phyloP scores from a whole-genome alignment of 805 yeast species.

The Metschnikowia proteae region DNA sequence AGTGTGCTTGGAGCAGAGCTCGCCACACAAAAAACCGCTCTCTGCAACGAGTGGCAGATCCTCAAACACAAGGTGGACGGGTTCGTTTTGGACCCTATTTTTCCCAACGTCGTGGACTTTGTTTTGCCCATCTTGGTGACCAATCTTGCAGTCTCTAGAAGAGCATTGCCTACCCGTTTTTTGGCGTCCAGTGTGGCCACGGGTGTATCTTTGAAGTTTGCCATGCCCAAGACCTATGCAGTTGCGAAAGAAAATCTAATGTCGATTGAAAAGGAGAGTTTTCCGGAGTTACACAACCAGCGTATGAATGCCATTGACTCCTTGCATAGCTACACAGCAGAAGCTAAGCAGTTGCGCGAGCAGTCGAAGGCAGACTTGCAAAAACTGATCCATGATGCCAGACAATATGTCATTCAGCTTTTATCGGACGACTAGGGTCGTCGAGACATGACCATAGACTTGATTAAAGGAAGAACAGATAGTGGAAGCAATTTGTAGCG shows the following conservation, averaged over 20 bases:
- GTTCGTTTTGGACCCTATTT: slow-evolving; percentile 47
- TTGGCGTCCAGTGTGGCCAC: slow-evolving; percentile 51
- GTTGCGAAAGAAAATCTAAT: slow-evolving; percentile 16
- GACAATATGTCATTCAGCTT: slow-evolving; percentile 11
- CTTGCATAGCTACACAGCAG: slow-evolving; percentile 10
- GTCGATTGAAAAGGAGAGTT: slow-evolving; percentile 25
- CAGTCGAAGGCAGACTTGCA: slow-evolving; percentile 16
- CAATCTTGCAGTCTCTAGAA: slow-evolving; percentile 48
- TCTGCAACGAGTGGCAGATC: slow-evolving; percentile 38
- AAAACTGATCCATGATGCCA: slow-evolving; percentile 16
- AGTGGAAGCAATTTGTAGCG: too few relatives aligned
- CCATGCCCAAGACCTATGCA: slow-evolving; percentile 42
- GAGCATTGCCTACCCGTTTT: slow-evolving; percentile 48
- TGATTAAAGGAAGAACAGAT: too few relatives aligned
- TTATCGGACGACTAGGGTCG: slow-evolving; percentile 10
- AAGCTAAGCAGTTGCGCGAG: slow-evolving; percentile 8
- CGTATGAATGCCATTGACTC: slow-evolving; percentile 19
- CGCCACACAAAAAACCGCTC: slow-evolving; percentile 44
- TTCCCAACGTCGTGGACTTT: slow-evolving; percentile 53
- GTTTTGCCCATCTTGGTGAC: slow-evolving; percentile 55
- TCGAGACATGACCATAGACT: too few relatives aligned
- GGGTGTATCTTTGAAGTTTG: slow-evolving; percentile 36
- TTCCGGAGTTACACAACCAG: slow-evolving; percentile 32
- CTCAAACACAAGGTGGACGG: slow-evolving; percentile 29
- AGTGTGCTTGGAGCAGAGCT: slow-evolving; percentile 41